Base-by-base conservation (phyloP, 2,329 filamentous ascomycete species). In the Lasiodiplodia sp. region DNA sequence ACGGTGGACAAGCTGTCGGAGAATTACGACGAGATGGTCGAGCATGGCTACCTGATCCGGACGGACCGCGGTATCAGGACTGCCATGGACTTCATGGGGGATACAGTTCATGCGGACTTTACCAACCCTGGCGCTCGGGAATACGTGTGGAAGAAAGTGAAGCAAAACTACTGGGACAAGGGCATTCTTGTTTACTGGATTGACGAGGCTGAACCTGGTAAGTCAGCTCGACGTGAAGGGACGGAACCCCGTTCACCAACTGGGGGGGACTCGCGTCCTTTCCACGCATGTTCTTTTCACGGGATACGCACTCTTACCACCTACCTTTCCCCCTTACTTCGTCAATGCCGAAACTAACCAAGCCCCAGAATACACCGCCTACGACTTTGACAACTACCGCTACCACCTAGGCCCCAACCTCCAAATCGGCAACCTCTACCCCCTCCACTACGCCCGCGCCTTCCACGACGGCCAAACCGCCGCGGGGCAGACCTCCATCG, bases 121-220 rank as follows among this genome's bases (percentile, higher is more conserved):
- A 92, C 89, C 0, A 89, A 90, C 70, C 87, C 89, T 0, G 84
- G 79, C 16, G 84, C 89, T 0, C 82, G 88, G 2, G 73, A 82
- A 1, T 91, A 85, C 55, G 80, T 91, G 2, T 92, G 89, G 89
- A 75, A 79, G 1, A 87, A 85, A 66, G 85, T 80, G 0, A 88
- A 87, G 74, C 72, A 84, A 66, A 88, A 91, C 74, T 91, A 91
- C 78, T 87, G 86, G 72, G 77, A 83, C 60, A 87, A 86, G 66
- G 90, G 90, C 2, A 87, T 91, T 76, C 84, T 85, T 69, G 78
- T 87, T 0, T 91, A 91, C 77, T 91, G 90, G 89, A 83, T 91
- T 0, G 90, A 92, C 71, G 89, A 91, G 75, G 89, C 89, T 0
- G 89, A 91, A 72, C 89, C 44, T 8, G 44, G 57, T 60, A n/a